These are phyloP conservation scores for Hortaea sp. DNA, from an alignment of 2,329 filamentous ascomycete genomes.

Conservation along the genomic window DNA sequence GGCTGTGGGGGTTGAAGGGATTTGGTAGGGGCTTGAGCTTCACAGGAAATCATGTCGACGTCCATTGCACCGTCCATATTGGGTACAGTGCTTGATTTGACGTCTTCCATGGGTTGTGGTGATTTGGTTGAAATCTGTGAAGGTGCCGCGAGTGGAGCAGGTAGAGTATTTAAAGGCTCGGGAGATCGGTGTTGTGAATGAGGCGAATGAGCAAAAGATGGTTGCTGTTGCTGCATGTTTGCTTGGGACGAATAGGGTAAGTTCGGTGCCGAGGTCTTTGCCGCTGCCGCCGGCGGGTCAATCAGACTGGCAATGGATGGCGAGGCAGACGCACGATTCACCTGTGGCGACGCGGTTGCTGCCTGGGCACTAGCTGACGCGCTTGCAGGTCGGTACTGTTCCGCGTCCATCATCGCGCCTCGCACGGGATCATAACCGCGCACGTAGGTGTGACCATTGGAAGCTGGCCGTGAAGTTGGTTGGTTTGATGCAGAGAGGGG, in stretches of 20 bases:
- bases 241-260: slow-evolving; percentile 18
- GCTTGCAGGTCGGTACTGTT: slow-evolving; percentile 14
- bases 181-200: neutral
- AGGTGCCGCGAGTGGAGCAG: neutral
- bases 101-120: neutral
- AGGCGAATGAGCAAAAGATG: slow-evolving; percentile 5
- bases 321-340: slow-evolving; percentile 72
- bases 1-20: slow-evolving; percentile 1
- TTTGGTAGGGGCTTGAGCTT: slow-evolving; percentile 2
- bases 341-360: slow-evolving; percentile 31
- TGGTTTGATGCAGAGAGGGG: slow-evolving; percentile 26
- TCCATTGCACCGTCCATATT: slow-evolving; percentile 23
- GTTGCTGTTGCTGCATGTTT: slow-evolving; percentile 9
- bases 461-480: slow-evolving; percentile 36
- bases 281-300: slow-evolving; percentile 49
- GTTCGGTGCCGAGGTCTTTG: slow-evolving; percentile 24
- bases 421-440: slow-evolving; percentile 76
- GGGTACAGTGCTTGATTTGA: neutral
- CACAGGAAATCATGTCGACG: slow-evolving; percentile 15
- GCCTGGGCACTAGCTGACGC: slow-evolving; percentile 15
- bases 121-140: neutral
- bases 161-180: neutral
- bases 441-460: slow-evolving; percentile 77
- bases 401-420: slow-evolving; percentile 39
- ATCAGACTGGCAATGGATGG: slow-evolving; percentile 88